A percentile compares a stretch with the other conserved stretches of the same genome.
Evolutionary conservation across 2,329 filamentous ascomycete species (phyloP).

Genomic region (Elsinoe batatas): DNA sequence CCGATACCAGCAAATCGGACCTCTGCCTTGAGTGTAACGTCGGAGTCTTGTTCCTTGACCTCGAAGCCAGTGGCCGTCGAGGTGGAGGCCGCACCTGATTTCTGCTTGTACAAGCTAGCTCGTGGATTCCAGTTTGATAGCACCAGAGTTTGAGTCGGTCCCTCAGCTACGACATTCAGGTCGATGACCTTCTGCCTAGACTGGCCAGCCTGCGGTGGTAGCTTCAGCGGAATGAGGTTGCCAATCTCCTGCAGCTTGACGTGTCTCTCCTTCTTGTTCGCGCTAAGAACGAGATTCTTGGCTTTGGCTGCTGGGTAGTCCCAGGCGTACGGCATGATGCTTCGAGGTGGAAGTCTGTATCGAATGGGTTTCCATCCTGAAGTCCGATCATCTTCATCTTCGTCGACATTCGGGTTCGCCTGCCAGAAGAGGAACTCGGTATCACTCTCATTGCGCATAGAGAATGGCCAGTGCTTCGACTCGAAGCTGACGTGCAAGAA

Average conservation of each 20-base stretch:
- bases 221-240: constrained; percentile 88
- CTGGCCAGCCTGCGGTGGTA: constrained; percentile 54
- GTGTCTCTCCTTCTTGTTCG: constrained; percentile 72
- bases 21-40: constrained; percentile 80
- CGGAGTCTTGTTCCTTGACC: constrained; percentile 82
- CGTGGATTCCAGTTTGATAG: constrained; percentile 88
- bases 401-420: constrained; percentile 82
- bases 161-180: constrained; percentile 89
- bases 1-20: constrained; percentile 83
- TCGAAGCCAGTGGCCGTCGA: constrained; percentile 68
- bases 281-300: constrained; percentile 79
- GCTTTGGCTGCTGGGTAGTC: constrained; percentile 97
- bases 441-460: constrained; percentile 96
- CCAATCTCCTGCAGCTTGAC: constrained; percentile 95
- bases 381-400: constrained; percentile 72
- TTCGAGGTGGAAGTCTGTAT: constrained; percentile 83
- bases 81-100: constrained; percentile 46
- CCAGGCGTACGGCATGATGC: constrained; percentile 99
- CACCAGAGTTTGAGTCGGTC: constrained; percentile 88
- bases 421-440: constrained; percentile 96
- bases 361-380: constrained; percentile 87
- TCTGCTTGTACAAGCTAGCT: constrained; percentile 79
- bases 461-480: constrained; percentile 94
- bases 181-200: constrained; percentile 78
- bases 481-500: constrained; percentile 87